Percentiles rank a stretch among this genome's conserved stretches.
Evolutionary conservation across 306 rosid species (phyloP).

Genomic region (Malus domestica): ASM211411v1 NC_041802.1:31253501-31254000

Average conservation of each 20-base stretch:
- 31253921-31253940: not conserved
- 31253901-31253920: slow-evolving; percentile 10
- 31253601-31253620: too few species aligned
- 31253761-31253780: not conserved
- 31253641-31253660: too few species aligned
- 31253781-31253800: not conserved
- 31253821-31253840: not conserved
- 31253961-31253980: slow-evolving; percentile 45
- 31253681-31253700: not conserved
- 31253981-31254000: slow-evolving; percentile 24
- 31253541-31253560: too few species aligned
- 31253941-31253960: not conserved
- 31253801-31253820: slow-evolving; percentile 12
- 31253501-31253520: too few species aligned
- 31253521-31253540: not conserved
- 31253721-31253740: not conserved
- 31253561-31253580: too few species aligned
- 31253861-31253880: slow-evolving; percentile 4
- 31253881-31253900: slow-evolving; percentile 2
- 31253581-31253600: too few species aligned
- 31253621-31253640: too few species aligned
- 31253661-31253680: too few species aligned
- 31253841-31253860: slow-evolving; percentile 15
- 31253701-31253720: not conserved
- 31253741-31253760: not conserved